These are phyloP conservation scores for Sanghuangporus sanghuang DNA, from an alignment of 1,284 basidiomycete genomes.

Conservation along the genomic window DNA sequence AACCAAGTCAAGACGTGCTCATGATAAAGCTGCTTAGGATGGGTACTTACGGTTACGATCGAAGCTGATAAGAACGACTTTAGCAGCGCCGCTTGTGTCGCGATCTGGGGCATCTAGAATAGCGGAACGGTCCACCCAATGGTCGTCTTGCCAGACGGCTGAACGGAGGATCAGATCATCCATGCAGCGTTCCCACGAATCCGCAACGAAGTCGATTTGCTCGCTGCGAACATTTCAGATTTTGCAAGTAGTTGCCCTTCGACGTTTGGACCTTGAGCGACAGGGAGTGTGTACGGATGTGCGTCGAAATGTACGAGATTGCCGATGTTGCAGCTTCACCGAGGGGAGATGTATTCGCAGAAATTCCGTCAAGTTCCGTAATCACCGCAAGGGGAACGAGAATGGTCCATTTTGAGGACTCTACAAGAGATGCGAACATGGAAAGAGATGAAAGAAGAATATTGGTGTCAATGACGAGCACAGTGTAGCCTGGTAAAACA, in stretches of 20 bases:
- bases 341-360: slow-evolving; percentile 58
- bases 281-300: slow-evolving; percentile 66
- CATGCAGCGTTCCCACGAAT: slow-evolving; percentile 72
- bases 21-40: slow-evolving; percentile 9
- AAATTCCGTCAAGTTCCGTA: slow-evolving; percentile 93
- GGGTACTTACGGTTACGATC: slow-evolving; percentile 82
- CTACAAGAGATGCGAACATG: slow-evolving; percentile 70
- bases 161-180: slow-evolving; percentile 94
- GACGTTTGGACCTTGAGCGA: slow-evolving; percentile 94
- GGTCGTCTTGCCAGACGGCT: slow-evolving; percentile 87
- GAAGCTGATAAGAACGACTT: slow-evolving; percentile 85
- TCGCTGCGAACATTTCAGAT: slow-evolving; percentile 83
- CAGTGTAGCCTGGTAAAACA: slow-evolving; percentile 81
- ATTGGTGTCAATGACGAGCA: slow-evolving; percentile 93
- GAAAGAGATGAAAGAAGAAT: slow-evolving; percentile 80
- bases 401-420: slow-evolving; percentile 82
- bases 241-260: slow-evolving; percentile 88
- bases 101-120: slow-evolving; percentile 47
- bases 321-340: slow-evolving; percentile 71
- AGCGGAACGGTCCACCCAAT: slow-evolving; percentile 82
- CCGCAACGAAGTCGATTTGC: slow-evolving; percentile 68
- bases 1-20: slow-evolving; percentile 19
- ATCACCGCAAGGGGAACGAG: slow-evolving; percentile 91
- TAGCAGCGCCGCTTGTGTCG: slow-evolving; percentile 49
- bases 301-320: slow-evolving; percentile 70